Conservation (phyloP, 1,284 basidiomycete species). For the Pseudozyma thailandica region DNA sequence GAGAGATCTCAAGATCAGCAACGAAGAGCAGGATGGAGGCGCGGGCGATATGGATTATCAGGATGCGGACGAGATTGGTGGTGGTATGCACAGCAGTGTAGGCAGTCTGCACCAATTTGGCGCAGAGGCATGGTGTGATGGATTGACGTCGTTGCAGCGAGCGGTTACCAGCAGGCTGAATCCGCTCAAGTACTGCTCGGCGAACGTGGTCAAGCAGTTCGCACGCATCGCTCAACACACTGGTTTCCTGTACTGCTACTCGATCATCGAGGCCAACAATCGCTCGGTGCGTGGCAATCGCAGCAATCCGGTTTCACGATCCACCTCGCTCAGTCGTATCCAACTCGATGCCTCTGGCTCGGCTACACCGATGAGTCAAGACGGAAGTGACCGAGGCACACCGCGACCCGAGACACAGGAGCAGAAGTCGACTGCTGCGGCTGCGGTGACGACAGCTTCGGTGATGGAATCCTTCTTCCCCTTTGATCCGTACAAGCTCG, state of each 20-base stretch:
- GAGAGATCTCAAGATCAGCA: constrained; percentile 79
- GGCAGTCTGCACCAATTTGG: constrained; percentile 37
- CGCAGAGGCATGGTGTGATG: constrained; percentile 77
- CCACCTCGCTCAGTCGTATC: constrained; percentile 31
- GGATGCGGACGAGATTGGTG: constrained; percentile 44
- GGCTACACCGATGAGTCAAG: constrained; percentile 37
- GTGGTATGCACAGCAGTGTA: constrained; percentile 44
- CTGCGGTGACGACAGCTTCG: constrained; percentile 37
- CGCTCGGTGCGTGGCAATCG: constrained; percentile 31
- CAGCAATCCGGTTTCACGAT: constrained; percentile 31
- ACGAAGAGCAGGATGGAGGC: constrained; percentile 71
- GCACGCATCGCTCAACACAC: constrained; percentile 91
- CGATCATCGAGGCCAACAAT: constrained; percentile 85
- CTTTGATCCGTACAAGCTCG: constrained; percentile 95
- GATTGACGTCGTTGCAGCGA: constrained; percentile 82
- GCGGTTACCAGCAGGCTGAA: constrained; percentile 86
- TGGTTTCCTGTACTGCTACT: constrained; percentile 93
- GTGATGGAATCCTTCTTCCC: constrained; percentile 94
- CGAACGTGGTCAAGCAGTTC: constrained; percentile 91
- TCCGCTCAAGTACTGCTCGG: constrained; percentile 79
- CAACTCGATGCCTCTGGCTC: constrained; percentile 23
- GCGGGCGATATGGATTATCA: constrained; percentile 45
- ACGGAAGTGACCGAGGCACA: constrained; percentile 35
- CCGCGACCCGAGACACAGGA: constrained; percentile 20
- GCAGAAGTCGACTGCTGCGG: constrained; percentile 1